Evolutionary conservation across 2,329 filamentous ascomycete genomes (phyloP), one percentile per base, ranked within the genome.

Genomic region (Periglandula ipomoeae): DNA sequence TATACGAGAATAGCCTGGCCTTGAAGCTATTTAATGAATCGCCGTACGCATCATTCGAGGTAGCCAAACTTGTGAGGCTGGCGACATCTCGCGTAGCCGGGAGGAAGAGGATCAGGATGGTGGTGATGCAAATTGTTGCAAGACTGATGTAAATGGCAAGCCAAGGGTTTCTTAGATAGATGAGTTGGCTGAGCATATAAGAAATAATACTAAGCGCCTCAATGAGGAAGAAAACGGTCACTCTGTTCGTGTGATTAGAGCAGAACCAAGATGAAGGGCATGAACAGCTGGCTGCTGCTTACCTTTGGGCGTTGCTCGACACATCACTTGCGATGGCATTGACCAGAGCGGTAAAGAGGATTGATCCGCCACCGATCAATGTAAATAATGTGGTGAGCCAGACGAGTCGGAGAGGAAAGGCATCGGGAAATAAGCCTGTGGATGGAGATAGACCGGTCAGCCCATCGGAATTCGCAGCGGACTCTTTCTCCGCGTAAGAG

Each of bases 281-380:
- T 10, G 27, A 7, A 7, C 24, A 27, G n/a, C 10, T 5, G 9
- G 13, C 8, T 7, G 44, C 23, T 9, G 17, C 34, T 35, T 32
- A 50, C 48, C 48, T 42, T 17, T 42, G 37, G 13, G 35, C 43
- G 40, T 50, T 15, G 38, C 27, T 42, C 10, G 43, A 30, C 19
- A 50, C 43, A 23, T 50, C 48, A 26, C 37, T 50, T 10, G 48
- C 48, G 27, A 50, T 46, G 22, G 43, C 48, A 15, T 35, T 46
- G 8, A 46, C 37, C 22, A 50, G 23, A 20, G 43, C 48, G 24
- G 38, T 42, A 23, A 50, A 50, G n/a, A 50, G 27, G 22, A 39
- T 13, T 4, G 48, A 37, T 9, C 48, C 48, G 26, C 48, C 48
- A 27, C 48, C 43, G 20, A 50, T 43, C 10, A 50, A 39, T 3